These are phyloP conservation scores for Suillus weaverae DNA, from an alignment of 768 basidiomycete genomes.

Conservation along the genomic window DNA sequence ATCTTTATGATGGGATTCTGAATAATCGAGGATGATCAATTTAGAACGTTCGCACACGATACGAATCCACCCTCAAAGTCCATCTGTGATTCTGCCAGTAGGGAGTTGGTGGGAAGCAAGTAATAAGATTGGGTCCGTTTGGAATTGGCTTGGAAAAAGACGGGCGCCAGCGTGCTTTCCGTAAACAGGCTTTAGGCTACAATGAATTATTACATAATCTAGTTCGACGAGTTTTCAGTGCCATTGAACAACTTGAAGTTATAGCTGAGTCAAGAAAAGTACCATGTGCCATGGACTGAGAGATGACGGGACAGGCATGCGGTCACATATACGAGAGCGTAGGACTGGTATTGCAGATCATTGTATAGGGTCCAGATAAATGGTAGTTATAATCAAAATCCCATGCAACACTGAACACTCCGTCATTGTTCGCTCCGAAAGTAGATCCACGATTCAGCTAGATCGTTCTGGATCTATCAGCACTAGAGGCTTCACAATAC, in stretches of 20 bases:
- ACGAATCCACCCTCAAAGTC: background rate
- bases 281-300: background rate
- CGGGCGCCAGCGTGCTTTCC: too few relatives aligned
- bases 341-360: background rate
- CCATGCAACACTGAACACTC: background rate
- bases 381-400: background rate
- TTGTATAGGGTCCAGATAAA: background rate
- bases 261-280: background rate
- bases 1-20: background rate
- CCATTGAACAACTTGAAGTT: background rate
- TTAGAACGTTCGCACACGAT: background rate
- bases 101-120: background rate
- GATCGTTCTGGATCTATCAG: constrained; percentile 31
- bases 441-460: constrained; percentile 10
- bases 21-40: background rate
- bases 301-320: background rate
- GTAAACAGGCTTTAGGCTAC: too few relatives aligned
- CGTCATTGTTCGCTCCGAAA: background rate
- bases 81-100: background rate
- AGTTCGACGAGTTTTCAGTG: too few relatives aligned
- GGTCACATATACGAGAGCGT: too few relatives aligned
- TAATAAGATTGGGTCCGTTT: background rate
- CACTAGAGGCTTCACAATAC: constrained; percentile 59
- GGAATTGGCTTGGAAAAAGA: too few relatives aligned
- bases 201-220: too few relatives aligned